Base-by-base conservation (phyloP, 192 early-diverging fungal species). In the Coemansia furcata region DNA sequence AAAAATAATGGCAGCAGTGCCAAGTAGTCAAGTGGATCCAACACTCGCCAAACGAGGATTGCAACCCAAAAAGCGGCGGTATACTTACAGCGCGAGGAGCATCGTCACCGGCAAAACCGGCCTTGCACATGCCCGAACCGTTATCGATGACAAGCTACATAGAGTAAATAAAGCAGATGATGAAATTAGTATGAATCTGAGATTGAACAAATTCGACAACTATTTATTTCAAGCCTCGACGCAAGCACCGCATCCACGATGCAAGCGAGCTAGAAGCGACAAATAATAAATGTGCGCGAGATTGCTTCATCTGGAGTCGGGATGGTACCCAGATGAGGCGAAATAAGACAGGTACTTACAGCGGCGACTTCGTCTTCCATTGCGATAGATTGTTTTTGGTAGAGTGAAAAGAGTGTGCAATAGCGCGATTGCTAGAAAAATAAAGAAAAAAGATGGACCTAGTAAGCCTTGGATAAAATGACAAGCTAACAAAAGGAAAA, bases 81-180 rank as follows among this genome's bases (percentile, higher is more conserved):
- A 59, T 68, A 81, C 74, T 76, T 76, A 92, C 94, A 73, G 92
- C 93, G 72, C 91, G 91, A 39, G 93, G 93, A 60, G 92, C 92
- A 65, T 94, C 93, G 83, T 94, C 92, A 73, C 93, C 93, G 76
- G 92, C 93, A 79, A 94, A 94, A 78, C 93, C 93, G 84, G 92
- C 92, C 85, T 94, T 94, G 88, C 93, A 94, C 93, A 94, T 94
- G 79, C 93, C 91, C 79, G 93, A 94, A 78, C 93, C 93, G 83
- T 94, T 94, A 84, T 94, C 93, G 77, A 94, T 93, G 73, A 94
- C 93, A 77, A 92, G 82, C 88, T 86, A 84, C 71, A 74, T 11
- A 14, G 12, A 58, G 54, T 44, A 44, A n/a, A 23, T 23, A 38
- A 43, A 11, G 62, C 33, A 68, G 49, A 35, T 65, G 35, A 30